These are phyloP conservation scores for Berberis thunbergii DNA, from an alignment of 164 flowering plant genomes.

Conservation along the genomic window DNA sequence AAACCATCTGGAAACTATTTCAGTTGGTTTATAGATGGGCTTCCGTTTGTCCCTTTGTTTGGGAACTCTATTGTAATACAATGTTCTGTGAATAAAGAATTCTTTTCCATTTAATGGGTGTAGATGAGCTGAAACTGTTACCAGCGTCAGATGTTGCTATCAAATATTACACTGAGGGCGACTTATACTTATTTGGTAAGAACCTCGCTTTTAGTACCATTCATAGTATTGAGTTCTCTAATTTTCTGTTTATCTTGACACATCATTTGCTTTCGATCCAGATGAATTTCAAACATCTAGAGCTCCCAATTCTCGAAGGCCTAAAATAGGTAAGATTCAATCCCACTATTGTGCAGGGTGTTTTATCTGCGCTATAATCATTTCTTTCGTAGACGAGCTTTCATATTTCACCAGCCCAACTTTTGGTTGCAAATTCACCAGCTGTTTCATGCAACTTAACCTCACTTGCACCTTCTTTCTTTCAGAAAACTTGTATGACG, in stretches of 20 bases:
- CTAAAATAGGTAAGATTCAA: conserved; percentile 58
- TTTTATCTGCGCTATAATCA: background rate
- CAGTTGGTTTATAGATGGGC: background rate
- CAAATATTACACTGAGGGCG: conserved; percentile 80
- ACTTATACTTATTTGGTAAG: conserved; percentile 91
- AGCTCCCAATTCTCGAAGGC: conserved; percentile 70
- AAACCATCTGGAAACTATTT: background rate
- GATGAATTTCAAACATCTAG: conserved; percentile 95
- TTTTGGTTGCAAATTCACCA: too few relatives aligned
- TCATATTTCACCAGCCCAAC: background rate
- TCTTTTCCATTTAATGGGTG: background rate
- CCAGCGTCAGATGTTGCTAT: conserved; percentile 89
- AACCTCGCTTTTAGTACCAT: background rate
- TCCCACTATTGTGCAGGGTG: background rate
- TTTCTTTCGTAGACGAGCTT: background rate
- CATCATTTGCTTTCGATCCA: conserved; percentile 16
- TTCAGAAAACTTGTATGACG: conserved; percentile 83
- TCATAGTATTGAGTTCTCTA: background rate
- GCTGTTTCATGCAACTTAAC: background rate
- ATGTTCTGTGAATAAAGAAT: background rate
- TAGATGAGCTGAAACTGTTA: conserved; percentile 67
- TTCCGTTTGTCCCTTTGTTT: too few relatives aligned
- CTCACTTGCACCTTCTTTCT: background rate
- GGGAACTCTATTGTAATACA: background rate
- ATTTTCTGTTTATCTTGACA: background rate